These are phyloP conservation scores for Bassia scoparia DNA, from an alignment of 148 eudicot species.

Conservation along the genomic window DNA sequence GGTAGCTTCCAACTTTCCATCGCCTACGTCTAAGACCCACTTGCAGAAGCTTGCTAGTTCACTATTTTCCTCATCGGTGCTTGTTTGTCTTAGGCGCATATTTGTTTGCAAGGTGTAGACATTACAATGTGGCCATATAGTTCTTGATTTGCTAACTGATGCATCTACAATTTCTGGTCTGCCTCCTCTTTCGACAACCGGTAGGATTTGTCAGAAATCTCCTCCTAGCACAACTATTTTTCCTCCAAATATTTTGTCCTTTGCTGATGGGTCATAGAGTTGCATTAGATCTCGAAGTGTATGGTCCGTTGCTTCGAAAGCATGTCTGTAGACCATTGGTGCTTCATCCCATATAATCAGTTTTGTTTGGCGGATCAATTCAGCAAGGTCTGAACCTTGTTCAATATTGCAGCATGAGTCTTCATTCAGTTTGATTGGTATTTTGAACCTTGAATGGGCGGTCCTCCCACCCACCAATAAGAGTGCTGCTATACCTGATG, in stretches of 20 bases:
- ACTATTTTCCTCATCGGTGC: background rate
- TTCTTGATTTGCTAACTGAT: background rate
- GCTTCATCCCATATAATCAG: slow-evolving; percentile 16
- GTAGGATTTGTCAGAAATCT: slow-evolving; percentile 5
- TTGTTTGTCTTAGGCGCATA: background rate
- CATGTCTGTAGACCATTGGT: slow-evolving; percentile 18
- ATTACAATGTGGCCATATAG: background rate
- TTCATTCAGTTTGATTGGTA: background rate
- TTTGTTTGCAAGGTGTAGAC: background rate
- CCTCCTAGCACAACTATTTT: slow-evolving; percentile 1
- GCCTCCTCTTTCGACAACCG: background rate
- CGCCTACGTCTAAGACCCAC: slow-evolving; percentile 7
- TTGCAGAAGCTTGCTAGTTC: background rate
- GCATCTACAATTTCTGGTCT: slow-evolving; percentile 2
- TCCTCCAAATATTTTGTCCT: background rate
- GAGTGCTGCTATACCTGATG: background rate
- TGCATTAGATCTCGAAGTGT: background rate
- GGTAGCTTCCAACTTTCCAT: background rate
- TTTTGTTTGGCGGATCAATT: background rate
- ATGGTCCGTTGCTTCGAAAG: slow-evolving; percentile 4
- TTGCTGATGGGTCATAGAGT: background rate
- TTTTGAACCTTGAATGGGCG: background rate
- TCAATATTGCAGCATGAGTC: background rate
- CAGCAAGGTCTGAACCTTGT: background rate
- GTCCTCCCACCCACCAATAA: slow-evolving; percentile 1